Evolutionary conservation across 768 basidiomycete species (phyloP).

Genomic region (Boletus subcaerulescens): DNA sequence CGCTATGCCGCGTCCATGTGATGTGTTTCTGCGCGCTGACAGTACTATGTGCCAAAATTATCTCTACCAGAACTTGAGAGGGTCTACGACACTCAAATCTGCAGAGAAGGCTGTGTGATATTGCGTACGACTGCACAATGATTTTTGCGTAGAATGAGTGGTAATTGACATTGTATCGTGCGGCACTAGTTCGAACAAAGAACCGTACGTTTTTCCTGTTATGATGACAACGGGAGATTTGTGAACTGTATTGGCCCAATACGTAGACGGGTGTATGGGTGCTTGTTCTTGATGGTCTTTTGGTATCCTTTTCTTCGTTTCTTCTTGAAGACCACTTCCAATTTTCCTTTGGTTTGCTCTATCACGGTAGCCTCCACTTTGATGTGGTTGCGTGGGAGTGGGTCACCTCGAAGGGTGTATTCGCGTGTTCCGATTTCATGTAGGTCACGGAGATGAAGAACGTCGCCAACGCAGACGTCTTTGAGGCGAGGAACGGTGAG

Average conservation of each 20-base stretch:
- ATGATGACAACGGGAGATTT: constrained; percentile 30
- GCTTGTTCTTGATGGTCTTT: constrained; percentile 91
- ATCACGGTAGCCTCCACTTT: constrained; percentile 87
- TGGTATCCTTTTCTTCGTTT: constrained; percentile 98
- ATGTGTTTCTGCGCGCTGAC: too few relatives aligned
- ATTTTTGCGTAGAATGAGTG: neutral
- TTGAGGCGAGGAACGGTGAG: constrained; percentile 92
- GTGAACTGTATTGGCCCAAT: constrained; percentile 75
- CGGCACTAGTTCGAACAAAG: neutral
- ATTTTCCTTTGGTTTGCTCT: constrained; percentile 93
- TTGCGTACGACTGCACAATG: neutral
- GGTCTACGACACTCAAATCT: neutral
- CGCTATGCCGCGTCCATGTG: too few relatives aligned
- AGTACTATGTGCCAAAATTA: too few relatives aligned
- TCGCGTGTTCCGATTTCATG: constrained; percentile 95
- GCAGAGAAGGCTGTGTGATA: neutral
- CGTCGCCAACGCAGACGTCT: constrained; percentile 81
- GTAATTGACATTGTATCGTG: constrained; percentile 3
- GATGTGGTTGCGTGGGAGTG: constrained; percentile 59
- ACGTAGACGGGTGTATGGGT: constrained; percentile 91
- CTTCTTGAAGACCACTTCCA: constrained; percentile 94
- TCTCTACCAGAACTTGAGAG: too few relatives aligned
- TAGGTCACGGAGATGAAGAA: constrained; percentile 77
- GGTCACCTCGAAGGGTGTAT: constrained; percentile 83
- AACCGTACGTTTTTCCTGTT: neutral